These are phyloP conservation scores for Ophiostoma sp. DNA, from an alignment of 2,329 filamentous ascomycete species.

Conservation along the genomic window DNA sequence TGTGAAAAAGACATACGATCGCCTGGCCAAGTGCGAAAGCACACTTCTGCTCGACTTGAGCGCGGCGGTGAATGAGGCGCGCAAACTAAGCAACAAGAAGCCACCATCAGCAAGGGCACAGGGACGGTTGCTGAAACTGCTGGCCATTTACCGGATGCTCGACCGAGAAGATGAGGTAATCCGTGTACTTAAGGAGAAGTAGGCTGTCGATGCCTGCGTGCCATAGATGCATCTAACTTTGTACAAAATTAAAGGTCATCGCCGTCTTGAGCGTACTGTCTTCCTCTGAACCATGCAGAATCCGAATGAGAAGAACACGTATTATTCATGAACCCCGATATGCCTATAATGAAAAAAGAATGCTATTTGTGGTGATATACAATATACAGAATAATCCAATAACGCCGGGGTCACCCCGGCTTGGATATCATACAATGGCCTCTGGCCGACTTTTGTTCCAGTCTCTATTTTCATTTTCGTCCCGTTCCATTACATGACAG, in stretches of 20 bases:
- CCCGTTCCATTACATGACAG: constrained; percentile 44
- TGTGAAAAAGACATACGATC: constrained; percentile 48
- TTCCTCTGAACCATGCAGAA: background rate
- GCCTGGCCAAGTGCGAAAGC: constrained; percentile 49
- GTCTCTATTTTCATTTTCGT: background rate
- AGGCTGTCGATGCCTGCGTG: background rate
- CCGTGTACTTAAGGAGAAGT: constrained; percentile 41
- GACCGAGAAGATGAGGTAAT: constrained; percentile 51
- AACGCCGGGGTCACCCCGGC: constrained; percentile 9
- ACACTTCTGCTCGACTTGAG: constrained; percentile 53
- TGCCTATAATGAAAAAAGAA: background rate
- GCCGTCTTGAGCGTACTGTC: background rate
- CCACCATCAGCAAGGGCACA: constrained; percentile 40
- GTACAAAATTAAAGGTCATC: background rate
- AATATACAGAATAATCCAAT: constrained; percentile 17
- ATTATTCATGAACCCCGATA: background rate
- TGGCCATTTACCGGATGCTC: constrained; percentile 50
- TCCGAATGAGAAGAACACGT: background rate
- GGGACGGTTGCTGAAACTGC: constrained; percentile 45
- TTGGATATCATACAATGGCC: constrained; percentile 23
- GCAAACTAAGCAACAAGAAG: constrained; percentile 32
- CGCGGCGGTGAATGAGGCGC: constrained; percentile 43
- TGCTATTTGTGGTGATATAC: constrained; percentile 23
- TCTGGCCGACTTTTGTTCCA: constrained; percentile 11
- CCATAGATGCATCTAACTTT: background rate